phyloP scores from a whole-genome alignment of 345 rosid genomes.

The Gynandropsis gynandra region DNA sequence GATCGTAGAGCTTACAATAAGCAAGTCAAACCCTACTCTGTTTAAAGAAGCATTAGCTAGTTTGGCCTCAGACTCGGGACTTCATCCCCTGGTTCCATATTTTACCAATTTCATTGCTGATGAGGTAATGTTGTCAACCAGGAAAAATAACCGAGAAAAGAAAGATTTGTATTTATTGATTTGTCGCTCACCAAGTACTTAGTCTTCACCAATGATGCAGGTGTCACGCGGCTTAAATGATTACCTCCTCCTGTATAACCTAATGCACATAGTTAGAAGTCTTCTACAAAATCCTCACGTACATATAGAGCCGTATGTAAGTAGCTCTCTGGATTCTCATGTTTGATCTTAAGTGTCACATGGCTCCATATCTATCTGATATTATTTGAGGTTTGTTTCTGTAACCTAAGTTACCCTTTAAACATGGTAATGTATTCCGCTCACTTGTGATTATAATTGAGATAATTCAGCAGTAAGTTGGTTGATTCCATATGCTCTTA shows the following conservation, averaged over 20 bases:
- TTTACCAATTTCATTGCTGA: conserved; percentile 85
- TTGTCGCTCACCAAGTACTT: conserved; percentile 18
- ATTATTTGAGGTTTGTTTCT: conserved; percentile 5
- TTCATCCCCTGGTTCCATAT: conserved; percentile 97
- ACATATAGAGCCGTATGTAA: conserved; percentile 89
- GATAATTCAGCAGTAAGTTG: neutral
- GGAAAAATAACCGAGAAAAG: neutral
- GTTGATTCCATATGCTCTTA: neutral
- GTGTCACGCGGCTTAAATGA: conserved; percentile 89
- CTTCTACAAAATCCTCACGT: conserved; percentile 88
- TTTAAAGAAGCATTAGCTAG: conserved; percentile 90
- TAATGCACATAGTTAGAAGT: conserved; percentile 85
- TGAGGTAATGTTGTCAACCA: conserved; percentile 53
- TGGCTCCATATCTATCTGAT: conserved; percentile 14
- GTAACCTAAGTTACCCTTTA: conserved; percentile 7
- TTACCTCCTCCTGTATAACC: conserved; percentile 68
- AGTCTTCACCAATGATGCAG: conserved; percentile 37
- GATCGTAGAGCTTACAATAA: conserved; percentile 79
- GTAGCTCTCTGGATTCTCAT: conserved; percentile 27
- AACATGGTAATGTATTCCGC: conserved; percentile 1
- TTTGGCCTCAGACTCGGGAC: conserved; percentile 91
- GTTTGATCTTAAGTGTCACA: conserved; percentile 7
- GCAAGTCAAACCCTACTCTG: conserved; percentile 61
- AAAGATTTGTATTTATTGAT: conserved; percentile 1
- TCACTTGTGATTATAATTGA: conserved; percentile 4